Conservation (phyloP, 2,329 filamentous ascomycete genomes). For the Fusarium sp. region DNA sequence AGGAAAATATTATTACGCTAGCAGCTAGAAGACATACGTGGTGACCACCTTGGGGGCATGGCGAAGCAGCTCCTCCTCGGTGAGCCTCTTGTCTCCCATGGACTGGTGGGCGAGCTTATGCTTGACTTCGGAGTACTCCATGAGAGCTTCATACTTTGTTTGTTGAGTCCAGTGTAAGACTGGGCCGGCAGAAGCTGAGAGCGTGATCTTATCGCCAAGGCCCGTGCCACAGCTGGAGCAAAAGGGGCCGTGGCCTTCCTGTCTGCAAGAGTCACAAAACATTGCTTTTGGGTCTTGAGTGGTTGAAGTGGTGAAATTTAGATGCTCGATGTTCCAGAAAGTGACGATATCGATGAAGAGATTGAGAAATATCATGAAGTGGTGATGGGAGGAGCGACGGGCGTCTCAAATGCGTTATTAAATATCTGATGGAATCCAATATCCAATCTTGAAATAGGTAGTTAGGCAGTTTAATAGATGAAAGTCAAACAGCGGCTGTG, state of each 20-base stretch:
- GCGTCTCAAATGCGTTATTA: neutral
- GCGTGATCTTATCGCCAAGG: neutral
- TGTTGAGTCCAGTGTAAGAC: neutral
- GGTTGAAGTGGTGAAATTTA: neutral
- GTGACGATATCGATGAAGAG: neutral
- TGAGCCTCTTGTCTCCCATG: neutral
- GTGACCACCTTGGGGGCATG: neutral
- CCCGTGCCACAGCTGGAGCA: neutral
- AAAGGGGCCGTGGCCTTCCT: neutral
- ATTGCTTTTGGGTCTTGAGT: neutral
- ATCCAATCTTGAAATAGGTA: neutral
- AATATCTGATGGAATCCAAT: neutral
- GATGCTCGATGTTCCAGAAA: neutral
- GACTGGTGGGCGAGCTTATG: neutral
- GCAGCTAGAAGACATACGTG: too few relatives aligned
- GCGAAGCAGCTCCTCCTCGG: neutral
- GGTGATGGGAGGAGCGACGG: neutral
- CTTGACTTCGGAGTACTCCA: neutral
- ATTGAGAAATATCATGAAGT: neutral
- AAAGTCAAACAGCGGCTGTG: neutral
- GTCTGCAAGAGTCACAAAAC: neutral
- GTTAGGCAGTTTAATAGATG: neutral
- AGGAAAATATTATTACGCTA: slow-evolving; percentile 3
- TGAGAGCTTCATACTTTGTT: neutral
- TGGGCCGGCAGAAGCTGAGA: neutral